Evolutionary conservation across 116 monocot genomes (phyloP).

Genomic region (Phalaenopsis hybrid): DNA sequence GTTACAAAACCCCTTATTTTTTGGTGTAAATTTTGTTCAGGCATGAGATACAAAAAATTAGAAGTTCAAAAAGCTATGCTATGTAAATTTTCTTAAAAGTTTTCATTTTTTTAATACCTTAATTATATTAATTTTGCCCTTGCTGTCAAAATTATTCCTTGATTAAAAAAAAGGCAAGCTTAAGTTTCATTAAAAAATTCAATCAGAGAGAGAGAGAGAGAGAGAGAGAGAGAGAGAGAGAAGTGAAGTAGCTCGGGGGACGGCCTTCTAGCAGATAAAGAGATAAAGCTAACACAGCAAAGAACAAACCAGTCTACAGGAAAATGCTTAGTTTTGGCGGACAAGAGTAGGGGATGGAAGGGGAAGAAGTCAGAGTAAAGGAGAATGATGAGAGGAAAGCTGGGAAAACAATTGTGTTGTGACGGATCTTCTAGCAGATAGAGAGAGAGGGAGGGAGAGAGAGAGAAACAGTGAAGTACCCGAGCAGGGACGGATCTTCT

Average conservation of each 20-base stretch:
- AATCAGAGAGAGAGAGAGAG: not conserved
- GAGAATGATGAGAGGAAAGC: slow-evolving; percentile 2
- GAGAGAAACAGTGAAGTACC: not conserved
- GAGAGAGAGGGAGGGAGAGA: no score
- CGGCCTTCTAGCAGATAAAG: not conserved
- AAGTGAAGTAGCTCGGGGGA: no score
- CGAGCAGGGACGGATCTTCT: not conserved
- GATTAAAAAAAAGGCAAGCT: not conserved
- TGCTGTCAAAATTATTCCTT: no score
- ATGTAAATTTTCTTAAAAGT: no score
- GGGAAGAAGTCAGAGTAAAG: not conserved
- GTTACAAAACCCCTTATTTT: no score
- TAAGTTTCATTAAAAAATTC: no score
- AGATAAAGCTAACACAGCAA: not conserved
- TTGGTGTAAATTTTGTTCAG: no score
- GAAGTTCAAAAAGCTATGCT: no score
- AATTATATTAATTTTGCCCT: no score
- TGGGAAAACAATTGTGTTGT: slow-evolving; percentile 26
- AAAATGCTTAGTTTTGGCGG: not conserved
- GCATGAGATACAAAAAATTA: no score
- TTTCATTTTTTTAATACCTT: no score
- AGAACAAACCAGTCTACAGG: not conserved
- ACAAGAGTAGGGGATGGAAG: not conserved
- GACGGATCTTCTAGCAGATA: not conserved
- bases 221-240: not conserved